phyloP scores from a whole-genome alignment of 2,329 filamentous ascomycete genomes.

The Fusarium tanahbumbuense region DNA sequence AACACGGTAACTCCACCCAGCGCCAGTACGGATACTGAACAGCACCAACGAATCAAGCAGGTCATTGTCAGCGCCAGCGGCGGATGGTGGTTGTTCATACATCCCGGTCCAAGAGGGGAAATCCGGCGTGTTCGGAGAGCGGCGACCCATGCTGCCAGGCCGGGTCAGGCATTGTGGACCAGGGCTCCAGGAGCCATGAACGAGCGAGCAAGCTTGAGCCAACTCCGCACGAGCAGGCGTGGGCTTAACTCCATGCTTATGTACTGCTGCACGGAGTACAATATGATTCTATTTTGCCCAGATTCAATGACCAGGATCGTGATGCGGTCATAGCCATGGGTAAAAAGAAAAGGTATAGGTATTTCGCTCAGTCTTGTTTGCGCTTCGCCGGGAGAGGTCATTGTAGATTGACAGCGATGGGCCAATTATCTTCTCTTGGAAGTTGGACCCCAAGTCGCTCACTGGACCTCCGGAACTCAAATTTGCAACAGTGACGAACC shows the following conservation, averaged over 20 bases:
- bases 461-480: conserved; percentile 4
- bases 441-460: background rate
- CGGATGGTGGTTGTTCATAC: conserved; percentile 33
- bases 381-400: background rate
- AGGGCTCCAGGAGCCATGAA: conserved; percentile 14
- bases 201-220: conserved; percentile 23
- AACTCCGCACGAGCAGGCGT: conserved; percentile 44
- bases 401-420: conserved; percentile 26
- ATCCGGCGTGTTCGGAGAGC: conserved; percentile 39
- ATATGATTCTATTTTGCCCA: conserved; percentile 31
- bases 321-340: conserved; percentile 30
- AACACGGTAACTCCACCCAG: conserved; percentile 12
- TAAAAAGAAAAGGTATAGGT: background rate
- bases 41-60: conserved; percentile 25
- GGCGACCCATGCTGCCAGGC: conserved; percentile 26
- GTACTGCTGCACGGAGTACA: background rate
- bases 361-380: conserved; percentile 40
- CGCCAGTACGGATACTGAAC: background rate
- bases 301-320: conserved; percentile 39
- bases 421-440: conserved; percentile 3
- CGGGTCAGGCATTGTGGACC: conserved; percentile 20
- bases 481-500: background rate
- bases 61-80: conserved; percentile 21
- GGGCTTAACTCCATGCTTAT: conserved; percentile 26
- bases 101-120: conserved; percentile 37